Base-by-base conservation (phyloP, 345 rosid genomes). In the Schrenkiella parvula region DNA sequence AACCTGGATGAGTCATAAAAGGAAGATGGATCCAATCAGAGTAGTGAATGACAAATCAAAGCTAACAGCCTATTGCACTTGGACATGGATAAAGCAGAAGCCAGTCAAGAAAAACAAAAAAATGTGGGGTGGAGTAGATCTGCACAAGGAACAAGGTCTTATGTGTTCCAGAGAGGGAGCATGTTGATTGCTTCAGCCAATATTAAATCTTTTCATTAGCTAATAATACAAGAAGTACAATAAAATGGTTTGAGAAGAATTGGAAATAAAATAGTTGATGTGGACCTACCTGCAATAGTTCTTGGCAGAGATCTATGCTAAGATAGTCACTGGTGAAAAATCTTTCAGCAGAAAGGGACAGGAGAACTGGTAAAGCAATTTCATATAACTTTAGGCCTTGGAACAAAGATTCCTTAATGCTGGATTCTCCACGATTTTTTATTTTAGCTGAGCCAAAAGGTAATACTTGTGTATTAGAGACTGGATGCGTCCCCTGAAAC, bases 301-400 rank as follows among this genome's bases (percentile, higher is more conserved):
- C 96, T 75, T 77, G 83, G 86, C 99, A 95, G 77, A 82, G 70
- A 71, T 82, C 83, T 73, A 80, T 31, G 21, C 88, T 79, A 75
- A 90, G 81, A 83, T 78, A 93, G 14, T 86, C 83, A 19, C 82
- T 86, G 12, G 63, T 54, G 79, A 88, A 88, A 70, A 88, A 93
- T 68, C 82, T 85, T 70, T 83, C 84, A 50, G 82, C 83, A 44
- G 84, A 85, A 72, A 95, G 90, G 71, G 89, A 88, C 79, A 88
- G 95, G 81, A 95, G 87, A 60, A 95, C 89, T 56, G 97, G 96
- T 70, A 95, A 78, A 46, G 83, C 90, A 78, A 88, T 84, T 78
- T 95, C 99, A 44, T 83, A 79, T 64, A 85, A 81, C 78, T 85
- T 86, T 75, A 82, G 82, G 81, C 80, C 82, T 67, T 84, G 53